Conservation (phyloP, 2,329 filamentous ascomycete species). For the Exophiala spinifera region DNA sequence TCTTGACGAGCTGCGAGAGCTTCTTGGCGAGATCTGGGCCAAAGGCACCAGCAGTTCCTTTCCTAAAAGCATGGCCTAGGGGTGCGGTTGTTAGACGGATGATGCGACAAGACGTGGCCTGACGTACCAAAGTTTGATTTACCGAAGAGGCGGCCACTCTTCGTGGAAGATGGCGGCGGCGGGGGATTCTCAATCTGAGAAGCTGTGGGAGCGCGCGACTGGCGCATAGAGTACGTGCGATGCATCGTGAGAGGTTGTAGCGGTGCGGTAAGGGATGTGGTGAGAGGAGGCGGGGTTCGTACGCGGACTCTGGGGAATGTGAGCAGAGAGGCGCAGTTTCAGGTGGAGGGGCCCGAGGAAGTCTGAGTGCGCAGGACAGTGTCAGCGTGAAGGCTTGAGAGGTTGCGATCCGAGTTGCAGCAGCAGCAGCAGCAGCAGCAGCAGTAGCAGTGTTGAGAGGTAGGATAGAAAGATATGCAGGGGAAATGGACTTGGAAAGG, state of each 20-base stretch:
- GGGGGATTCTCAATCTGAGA: constrained; percentile 89
- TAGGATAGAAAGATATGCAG: neutral
- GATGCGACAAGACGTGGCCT: constrained; percentile 4
- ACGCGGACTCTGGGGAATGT: constrained; percentile 1
- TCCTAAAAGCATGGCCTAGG: constrained; percentile 64
- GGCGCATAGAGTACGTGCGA: constrained; percentile 98
- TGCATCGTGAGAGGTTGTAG: constrained; percentile 63
- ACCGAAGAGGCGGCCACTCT: constrained; percentile 85
- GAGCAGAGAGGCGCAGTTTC: constrained; percentile 1
- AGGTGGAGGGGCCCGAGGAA: neutral
- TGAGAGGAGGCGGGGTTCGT: constrained; percentile 5
- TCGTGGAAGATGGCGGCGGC: constrained; percentile 86
- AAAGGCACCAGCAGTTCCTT: constrained; percentile 52
- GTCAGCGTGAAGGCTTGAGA: neutral
- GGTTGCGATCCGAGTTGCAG: neutral
- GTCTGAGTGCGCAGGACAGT: neutral
- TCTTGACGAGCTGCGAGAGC: constrained; percentile 96
- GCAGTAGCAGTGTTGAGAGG: neutral
- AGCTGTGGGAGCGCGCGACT: constrained; percentile 90
- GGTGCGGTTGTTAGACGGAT: constrained; percentile 16
- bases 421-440: neutral
- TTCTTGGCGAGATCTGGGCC: constrained; percentile 93
- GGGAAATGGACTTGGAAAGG: neutral
- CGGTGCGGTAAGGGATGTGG: neutral
- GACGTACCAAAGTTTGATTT: constrained; percentile 76